Base-by-base conservation (phyloP, 164 flowering plant species). In the Tetracentron sinense region DNA sequence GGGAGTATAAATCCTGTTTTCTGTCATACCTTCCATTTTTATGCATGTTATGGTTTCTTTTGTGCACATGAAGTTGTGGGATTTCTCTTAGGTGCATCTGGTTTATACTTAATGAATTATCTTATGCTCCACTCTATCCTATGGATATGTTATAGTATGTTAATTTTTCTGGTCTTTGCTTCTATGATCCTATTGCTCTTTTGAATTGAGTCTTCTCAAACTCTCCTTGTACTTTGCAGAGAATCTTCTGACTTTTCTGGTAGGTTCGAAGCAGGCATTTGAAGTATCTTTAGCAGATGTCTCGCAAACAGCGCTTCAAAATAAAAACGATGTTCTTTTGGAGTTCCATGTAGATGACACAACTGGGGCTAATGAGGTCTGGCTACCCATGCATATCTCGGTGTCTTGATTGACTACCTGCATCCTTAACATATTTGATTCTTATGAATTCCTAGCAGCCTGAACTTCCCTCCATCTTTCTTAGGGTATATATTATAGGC, bases 291-390 rank as follows among this genome's bases (percentile, higher is more conserved):
- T 95, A 62, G 96, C 98, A 44, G 99, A 95, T 78, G 99, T 95
- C 10, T 69, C 94, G 16, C 97, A 92, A 48, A 85, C 98, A 60
- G 94, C 90, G 63, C 79, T 92, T 71, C 99, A 95, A 77, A 97
- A 97, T 44, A 92, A 92, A 74, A 92, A 87, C 81, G 99, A 95
- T 67, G 97, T 95, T 50, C 70, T 80, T 52, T 74, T 95, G 78
- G 98, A 92, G 82, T 92, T 95, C 65, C 99, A 95, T 76, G 87
- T 90, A 48, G 97, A 95, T 82, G 99, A 95, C 64, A 90, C 99
- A 31, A 81, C 92, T 58, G 92, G 98, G 42, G 98, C 98, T 42
- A 95, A 88, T 79, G 99, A 95, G 97, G 99, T 82, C 44, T 38
- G 44, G 14, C 44, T 38, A 4, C 44, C 14, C 1, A 38, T 38